Evolutionary conservation across 192 early-diverging fungal genomes (phyloP).

Genomic region (Funneliformis mosseae): DNA sequence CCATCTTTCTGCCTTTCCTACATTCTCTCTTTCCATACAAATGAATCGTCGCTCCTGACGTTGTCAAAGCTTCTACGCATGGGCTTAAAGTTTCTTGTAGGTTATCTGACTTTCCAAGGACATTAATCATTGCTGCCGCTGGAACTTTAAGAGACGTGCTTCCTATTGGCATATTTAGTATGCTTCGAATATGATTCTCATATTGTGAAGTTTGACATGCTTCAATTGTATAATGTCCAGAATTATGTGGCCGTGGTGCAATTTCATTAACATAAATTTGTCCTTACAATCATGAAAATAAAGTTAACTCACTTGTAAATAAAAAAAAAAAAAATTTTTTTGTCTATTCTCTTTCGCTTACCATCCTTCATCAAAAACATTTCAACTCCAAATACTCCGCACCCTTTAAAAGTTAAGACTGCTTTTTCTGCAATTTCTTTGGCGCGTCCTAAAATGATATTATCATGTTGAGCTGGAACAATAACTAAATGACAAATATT

Average conservation of each 20-base stretch:
- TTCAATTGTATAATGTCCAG: constrained; percentile 98
- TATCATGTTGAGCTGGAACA: constrained; percentile 95
- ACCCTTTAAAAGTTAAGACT: constrained; percentile 74
- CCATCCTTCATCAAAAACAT: constrained; percentile 94
- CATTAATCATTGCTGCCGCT: constrained; percentile 92
- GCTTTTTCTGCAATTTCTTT: constrained; percentile 84
- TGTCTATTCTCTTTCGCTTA: constrained; percentile 29
- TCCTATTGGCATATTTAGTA: constrained; percentile 90
- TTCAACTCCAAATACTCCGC: constrained; percentile 97
- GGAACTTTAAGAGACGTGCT: constrained; percentile 86
- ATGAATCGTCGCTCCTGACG: constrained; percentile 89
- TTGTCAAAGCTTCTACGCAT: constrained; percentile 68
- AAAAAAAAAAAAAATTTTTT: not conserved
- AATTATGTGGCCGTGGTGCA: constrained; percentile 98
- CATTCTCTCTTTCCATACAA: constrained; percentile 93
- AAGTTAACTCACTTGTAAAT: not conserved
- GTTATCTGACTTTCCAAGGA: constrained; percentile 74
- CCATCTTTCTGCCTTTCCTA: constrained; percentile 94
- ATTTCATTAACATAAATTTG: constrained; percentile 94
- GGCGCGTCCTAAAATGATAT: constrained; percentile 68
- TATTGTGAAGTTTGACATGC: constrained; percentile 97
- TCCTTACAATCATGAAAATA: constrained; percentile 41
- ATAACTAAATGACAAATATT: constrained; percentile 96
- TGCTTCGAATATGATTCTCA: constrained; percentile 91
- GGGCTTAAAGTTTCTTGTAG: constrained; percentile 66